Percentiles rank a stretch among this genome's conserved stretches.
These are phyloP conservation scores for Verticillium klebahnii DNA, from an alignment of 2,329 filamentous ascomycete species.

Conservation along the genomic window DNA sequence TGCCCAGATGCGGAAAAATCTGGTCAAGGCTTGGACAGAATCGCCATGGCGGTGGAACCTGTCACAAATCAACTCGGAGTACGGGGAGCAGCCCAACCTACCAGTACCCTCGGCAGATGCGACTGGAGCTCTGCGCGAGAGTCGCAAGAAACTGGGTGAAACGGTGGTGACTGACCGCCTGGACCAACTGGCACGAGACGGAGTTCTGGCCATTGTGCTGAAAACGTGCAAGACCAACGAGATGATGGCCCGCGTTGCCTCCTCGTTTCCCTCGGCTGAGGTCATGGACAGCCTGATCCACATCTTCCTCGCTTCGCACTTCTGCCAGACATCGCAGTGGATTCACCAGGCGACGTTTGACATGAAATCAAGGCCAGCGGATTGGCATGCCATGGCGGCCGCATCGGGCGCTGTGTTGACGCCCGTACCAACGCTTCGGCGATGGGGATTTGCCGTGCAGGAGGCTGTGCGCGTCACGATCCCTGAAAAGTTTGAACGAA, in stretches of 20 bases:
- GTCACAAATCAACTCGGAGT: constrained; percentile 36
- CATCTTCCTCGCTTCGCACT: constrained; percentile 53
- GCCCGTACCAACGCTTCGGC: constrained; percentile 52
- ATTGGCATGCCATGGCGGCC: constrained; percentile 55
- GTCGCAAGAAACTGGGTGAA: constrained; percentile 29
- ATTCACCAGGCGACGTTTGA: constrained; percentile 58
- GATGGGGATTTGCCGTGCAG: constrained; percentile 54
- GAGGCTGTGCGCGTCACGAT: constrained; percentile 40
- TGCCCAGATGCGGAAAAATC: constrained; percentile 38
- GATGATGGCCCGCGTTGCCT: constrained; percentile 47
- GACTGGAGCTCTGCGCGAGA: constrained; percentile 32
- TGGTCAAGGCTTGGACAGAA: constrained; percentile 45
- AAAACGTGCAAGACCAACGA: constrained; percentile 48
- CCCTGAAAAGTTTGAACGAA: constrained; percentile 37
- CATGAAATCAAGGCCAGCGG: constrained; percentile 49
- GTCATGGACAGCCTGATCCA: constrained; percentile 58
- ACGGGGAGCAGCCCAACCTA: constrained; percentile 39
- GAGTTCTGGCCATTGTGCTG: constrained; percentile 59
- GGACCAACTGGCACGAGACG: constrained; percentile 49
- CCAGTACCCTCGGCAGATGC: constrained; percentile 36
- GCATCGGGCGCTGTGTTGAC: constrained; percentile 57
- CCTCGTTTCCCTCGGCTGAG: constrained; percentile 58
- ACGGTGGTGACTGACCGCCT: constrained; percentile 36
- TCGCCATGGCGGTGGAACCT: constrained; percentile 49
- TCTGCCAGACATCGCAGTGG: constrained; percentile 53